Evolutionary conservation across 169 alveolate genomes (phyloP).

Genomic region (Plasmodium gallinaceum): DNA sequence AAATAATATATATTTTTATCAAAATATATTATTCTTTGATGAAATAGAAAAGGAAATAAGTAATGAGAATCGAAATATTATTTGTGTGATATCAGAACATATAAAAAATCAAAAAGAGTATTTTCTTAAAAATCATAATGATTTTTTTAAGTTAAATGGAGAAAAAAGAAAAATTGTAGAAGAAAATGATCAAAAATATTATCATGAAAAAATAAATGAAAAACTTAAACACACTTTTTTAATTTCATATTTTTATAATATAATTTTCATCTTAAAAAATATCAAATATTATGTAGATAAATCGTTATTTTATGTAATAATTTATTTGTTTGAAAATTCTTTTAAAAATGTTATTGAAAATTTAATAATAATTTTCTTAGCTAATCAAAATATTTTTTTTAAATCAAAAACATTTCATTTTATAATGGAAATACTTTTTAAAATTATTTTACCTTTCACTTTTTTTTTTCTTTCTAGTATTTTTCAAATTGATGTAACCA

Average conservation of each 20-base stretch:
- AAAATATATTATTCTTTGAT: slow-evolving; percentile 62
- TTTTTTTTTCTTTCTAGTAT: slow-evolving; percentile 51
- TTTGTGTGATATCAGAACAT: slow-evolving; percentile 7
- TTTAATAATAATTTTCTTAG: slow-evolving; percentile 25
- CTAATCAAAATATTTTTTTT: slow-evolving; percentile 40
- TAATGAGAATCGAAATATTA: neutral
- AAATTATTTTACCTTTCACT: slow-evolving; percentile 38
- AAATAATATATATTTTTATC: slow-evolving; percentile 30
- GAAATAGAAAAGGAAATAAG: slow-evolving; percentile 13
- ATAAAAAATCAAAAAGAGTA: slow-evolving; percentile 1
- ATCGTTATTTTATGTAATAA: slow-evolving; percentile 20
- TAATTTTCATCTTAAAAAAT: slow-evolving; percentile 50
- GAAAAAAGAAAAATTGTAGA: neutral
- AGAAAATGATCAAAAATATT: neutral
- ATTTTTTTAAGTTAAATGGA: slow-evolving; percentile 7
- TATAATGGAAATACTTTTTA: slow-evolving; percentile 45
- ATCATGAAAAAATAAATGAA: slow-evolving; percentile 11
- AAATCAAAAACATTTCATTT: slow-evolving; percentile 21
- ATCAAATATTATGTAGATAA: slow-evolving; percentile 63
- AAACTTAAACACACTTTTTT: slow-evolving; percentile 45
- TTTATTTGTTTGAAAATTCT: slow-evolving; percentile 47
- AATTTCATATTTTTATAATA: slow-evolving; percentile 50
- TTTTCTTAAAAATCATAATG: neutral
- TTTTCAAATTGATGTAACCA: slow-evolving; percentile 34
- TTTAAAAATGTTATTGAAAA: slow-evolving; percentile 41